Base-by-base conservation (phyloP, 129 eudicot species). In the Flaveria robusta region DNA sequence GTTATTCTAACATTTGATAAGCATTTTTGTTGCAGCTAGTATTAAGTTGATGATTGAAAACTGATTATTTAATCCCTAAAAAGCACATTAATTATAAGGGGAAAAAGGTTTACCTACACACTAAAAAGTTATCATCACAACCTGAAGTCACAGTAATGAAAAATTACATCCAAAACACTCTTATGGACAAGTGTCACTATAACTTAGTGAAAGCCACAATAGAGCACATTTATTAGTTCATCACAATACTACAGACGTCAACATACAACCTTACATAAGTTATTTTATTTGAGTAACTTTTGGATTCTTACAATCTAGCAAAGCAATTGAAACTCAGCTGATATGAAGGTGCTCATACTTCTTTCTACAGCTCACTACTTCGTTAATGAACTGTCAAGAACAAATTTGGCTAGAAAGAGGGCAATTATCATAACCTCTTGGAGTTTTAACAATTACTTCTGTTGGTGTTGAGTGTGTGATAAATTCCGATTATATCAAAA, bases 191-290 rank as follows among this genome's bases (percentile, higher is more conserved):
- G 3, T 60, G 59, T 13, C 43, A 22, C 42, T 66, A 37, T 66
- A 77, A 6, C 51, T 51, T 66, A 66, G 43, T 52, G 45, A 39
- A 67, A 41, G 7, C 68, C 58, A 55, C 67, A 27, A 27, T 12
- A 50, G 68, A 39, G 55, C 45, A 77, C 27, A 77, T 46, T 10
- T 77, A 23, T 22, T 5, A 77, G 75, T 42, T 55, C 50, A 24
- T 41, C 49, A 70, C 34, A 77, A 26, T 68, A 68, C 43, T 54
- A 67, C 42, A 51, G 22, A 26, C 47, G 56, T 42, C 46, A 55
- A 43, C 27, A 13, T 16, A 45, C 19, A 27, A 39, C 41, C 29
- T 49, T 77, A 56, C 75, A 68, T 3, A 68, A 18, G 34, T 18
- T 55, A 19, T 55, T 54, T 24, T 67, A 75, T 52, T 13, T 15